Base-by-base conservation (phyloP, 768 basidiomycete genomes). In the Boletus patriciae region DNA sequence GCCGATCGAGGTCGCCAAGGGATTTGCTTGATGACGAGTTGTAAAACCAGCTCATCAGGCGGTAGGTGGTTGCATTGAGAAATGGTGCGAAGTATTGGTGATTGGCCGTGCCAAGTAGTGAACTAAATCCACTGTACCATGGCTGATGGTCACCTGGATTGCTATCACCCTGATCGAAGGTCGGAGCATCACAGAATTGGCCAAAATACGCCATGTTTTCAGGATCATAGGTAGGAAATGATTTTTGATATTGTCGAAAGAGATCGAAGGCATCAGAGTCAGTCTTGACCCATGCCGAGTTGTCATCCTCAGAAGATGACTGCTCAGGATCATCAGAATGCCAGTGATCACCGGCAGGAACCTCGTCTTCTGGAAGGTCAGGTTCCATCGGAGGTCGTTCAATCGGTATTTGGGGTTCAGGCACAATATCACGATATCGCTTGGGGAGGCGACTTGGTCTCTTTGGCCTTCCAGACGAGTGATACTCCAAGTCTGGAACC, bases 61-160 rank as follows among this genome's bases (percentile, higher is more conserved):
- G n/a, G n/a, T n/a, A n/a, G n/a, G n/a, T n/a, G n/a, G n/a, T n/a
- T n/a, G n/a, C n/a, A n/a, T n/a, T n/a, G n/a, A n/a, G n/a, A n/a
- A n/a, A n/a, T n/a, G n/a, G n/a, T n/a, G n/a, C n/a, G n/a, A n/a
- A n/a, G n/a, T n/a, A n/a, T n/a, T n/a, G n/a, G n/a, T n/a, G n/a
- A n/a, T n/a, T n/a, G n/a, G n/a, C n/a, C n/a, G n/a, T n/a, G n/a
- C n/a, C n/a, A n/a, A n/a, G n/a, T n/a, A n/a, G n/a, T n/a, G n/a
- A n/a, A n/a, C n/a, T n/a, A n/a, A n/a, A n/a, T n/a, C 1, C 49
- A 27, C 25, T 49, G 12, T 57, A 60, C 51, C 59, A 58, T 45
- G 68, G 69, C 3, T 31, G 15, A 4, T 40, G 23, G 13, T n/a
- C 10, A 5, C 4, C 4, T 18, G n/a, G 6, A n/a, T 33, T 13